Conservation (phyloP, 305 asterid species). For the Solanum hybrid region DNA sequence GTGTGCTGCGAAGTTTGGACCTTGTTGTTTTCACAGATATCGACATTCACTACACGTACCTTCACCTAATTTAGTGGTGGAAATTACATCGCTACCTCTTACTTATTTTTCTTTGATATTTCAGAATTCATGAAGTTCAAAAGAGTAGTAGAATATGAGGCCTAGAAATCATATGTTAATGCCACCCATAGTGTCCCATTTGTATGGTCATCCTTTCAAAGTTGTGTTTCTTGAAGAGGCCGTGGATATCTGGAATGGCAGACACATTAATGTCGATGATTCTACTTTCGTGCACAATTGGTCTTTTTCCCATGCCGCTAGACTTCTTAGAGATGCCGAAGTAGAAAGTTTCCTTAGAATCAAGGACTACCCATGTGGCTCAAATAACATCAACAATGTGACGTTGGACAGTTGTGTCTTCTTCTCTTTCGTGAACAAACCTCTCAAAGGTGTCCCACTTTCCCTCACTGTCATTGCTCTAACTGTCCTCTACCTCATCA, state of each 20-base stretch:
- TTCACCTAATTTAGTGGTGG: too few species aligned
- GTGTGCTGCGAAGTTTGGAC: too few species aligned
- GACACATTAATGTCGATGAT: neutral
- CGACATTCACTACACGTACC: too few species aligned
- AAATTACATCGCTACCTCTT: neutral
- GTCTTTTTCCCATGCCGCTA: neutral
- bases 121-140: neutral
- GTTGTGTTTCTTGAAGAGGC: neutral
- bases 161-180: neutral
- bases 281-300: neutral
- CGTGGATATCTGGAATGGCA: too few species aligned
- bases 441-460: neutral
- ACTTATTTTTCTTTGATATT: neutral
- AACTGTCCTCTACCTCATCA: neutral
- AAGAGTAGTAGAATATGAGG: neutral
- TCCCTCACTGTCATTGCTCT: neutral
- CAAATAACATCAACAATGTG: neutral
- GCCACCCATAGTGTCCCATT: neutral
- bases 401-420: neutral
- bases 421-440: neutral
- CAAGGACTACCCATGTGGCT: neutral
- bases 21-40: too few species aligned
- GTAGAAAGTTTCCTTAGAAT: neutral
- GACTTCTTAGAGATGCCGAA: neutral
- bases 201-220: neutral